Base-by-base conservation (phyloP, 2,329 filamentous ascomycete species). In the Cladophialophora exuberans region DNA sequence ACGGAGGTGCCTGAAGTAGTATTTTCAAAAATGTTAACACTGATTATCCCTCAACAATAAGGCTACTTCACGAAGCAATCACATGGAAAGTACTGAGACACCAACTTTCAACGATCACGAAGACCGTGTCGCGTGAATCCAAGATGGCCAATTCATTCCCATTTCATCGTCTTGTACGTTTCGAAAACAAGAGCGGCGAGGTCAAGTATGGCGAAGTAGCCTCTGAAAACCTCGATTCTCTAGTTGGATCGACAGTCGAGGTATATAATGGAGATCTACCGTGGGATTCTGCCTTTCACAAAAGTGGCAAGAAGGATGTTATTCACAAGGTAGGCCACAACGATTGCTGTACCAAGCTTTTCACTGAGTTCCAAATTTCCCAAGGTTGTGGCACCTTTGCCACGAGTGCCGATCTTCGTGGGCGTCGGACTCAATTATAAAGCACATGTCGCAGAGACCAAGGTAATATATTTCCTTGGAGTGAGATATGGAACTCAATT, bases 321-420 rank as follows among this genome's bases (percentile, higher is more conserved):
- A n/a, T 7, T 46, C 15, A 35, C 43, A 6, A 28, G 22, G 22
- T 5, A 45, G n/a, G 22, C 39, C 25, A 23, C 41, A 22, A 46
- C 26, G 15, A 46, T 46, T 4, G 17, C 25, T 15, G 18, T 18
- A 28, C 42, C 26, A 18, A 26, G 2, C 42, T 45, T 31, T n/a
- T 9, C 28, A 28, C 13, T 10, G 22, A n/a, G 23, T 13, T 45
- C 4, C n/a, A 17, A 18, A 4, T 31, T 18, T 20, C 17, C 11
- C 13, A 22, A 45, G 42, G 42, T 45, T 18, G n/a, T 45, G 22
- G 55, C 77, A 79, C 1, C 78, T 78, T 60, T 46, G 4, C 2
- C 43, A 3, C n/a, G n/a, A 9, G 43, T 33, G n/a, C 57, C 60
- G 4, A 46, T 62, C 10, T 26, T 61, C 0, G 33, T 55, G 3